Percentiles rank a stretch among this genome's conserved stretches.
These are phyloP conservation scores for Przewalskia tangutica DNA, from an alignment of 257 asterid species.

Conservation along the genomic window DNA sequence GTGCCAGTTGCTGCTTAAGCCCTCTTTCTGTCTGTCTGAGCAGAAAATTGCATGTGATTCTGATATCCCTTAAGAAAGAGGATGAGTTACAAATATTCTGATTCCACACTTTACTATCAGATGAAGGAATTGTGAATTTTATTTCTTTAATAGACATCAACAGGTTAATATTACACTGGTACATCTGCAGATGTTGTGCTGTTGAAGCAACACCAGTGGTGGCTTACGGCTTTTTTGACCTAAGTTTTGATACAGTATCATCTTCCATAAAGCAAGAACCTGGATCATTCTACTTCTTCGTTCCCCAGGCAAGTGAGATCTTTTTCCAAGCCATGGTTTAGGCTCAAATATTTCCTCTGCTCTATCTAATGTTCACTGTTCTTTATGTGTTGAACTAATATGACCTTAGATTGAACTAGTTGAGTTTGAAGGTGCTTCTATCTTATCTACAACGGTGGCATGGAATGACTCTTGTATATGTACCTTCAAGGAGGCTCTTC, in stretches of 20 bases:
- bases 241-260: slow-evolving; percentile 34
- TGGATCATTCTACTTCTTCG: slow-evolving; percentile 59
- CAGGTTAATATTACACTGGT: neutral
- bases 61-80: neutral
- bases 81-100: neutral
- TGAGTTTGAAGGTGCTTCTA: slow-evolving; percentile 56
- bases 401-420: slow-evolving; percentile 64
- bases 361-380: neutral
- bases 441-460: slow-evolving; percentile 56
- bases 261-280: slow-evolving; percentile 37
- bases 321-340: neutral
- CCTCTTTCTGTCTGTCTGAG: neutral
- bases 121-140: neutral
- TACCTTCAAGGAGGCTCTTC: slow-evolving; percentile 51
- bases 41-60: neutral
- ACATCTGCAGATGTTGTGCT: slow-evolving; percentile 37
- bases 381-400: neutral
- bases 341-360: neutral
- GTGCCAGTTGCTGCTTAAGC: neutral
- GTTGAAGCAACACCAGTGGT: slow-evolving; percentile 50
- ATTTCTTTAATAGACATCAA: neutral
- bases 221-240: slow-evolving; percentile 75
- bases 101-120: neutral
- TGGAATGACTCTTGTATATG: slow-evolving; percentile 57
- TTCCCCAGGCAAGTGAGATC: slow-evolving; percentile 56